phyloP scores from a whole-genome alignment of 306 rosid genomes.

The Dalbergia oliveri region DNA sequence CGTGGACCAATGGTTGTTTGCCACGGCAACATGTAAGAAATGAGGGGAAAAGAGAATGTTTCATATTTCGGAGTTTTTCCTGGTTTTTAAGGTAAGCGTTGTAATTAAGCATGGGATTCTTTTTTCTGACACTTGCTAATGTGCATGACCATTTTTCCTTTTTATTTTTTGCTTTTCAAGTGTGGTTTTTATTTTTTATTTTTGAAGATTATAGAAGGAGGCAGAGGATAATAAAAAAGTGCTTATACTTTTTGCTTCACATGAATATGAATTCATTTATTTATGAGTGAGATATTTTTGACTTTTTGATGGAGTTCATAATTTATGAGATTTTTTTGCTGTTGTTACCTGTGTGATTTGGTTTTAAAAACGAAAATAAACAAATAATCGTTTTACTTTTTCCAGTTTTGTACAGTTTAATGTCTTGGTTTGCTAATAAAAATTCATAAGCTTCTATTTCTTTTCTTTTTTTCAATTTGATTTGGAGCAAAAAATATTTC shows the following conservation, averaged over 20 bases:
- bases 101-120: constrained; percentile 26
- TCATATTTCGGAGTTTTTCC: background rate
- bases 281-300: background rate
- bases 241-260: background rate
- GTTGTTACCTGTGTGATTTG: background rate
- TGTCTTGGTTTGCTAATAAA: too few species aligned
- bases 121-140: background rate
- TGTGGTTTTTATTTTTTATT: too few species aligned
- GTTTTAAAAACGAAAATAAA: background rate
- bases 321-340: too few species aligned
- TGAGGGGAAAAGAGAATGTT: too few species aligned
- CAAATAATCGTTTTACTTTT: background rate
- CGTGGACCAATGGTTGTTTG: background rate
- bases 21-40: background rate
- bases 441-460: background rate
- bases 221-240: background rate
- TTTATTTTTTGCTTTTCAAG: background rate
- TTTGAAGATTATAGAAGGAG: too few species aligned
- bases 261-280: background rate
- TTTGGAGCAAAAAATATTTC: constrained; percentile 27
- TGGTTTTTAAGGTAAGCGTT: background rate
- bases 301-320: background rate
- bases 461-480: background rate
- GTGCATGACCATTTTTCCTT: too few species aligned
- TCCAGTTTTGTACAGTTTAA: background rate